A percentile compares a stretch with the other conserved stretches of the same genome.
Conservation (phyloP, 805 yeast genomes). For the Metschnikowia anglica region DNA sequence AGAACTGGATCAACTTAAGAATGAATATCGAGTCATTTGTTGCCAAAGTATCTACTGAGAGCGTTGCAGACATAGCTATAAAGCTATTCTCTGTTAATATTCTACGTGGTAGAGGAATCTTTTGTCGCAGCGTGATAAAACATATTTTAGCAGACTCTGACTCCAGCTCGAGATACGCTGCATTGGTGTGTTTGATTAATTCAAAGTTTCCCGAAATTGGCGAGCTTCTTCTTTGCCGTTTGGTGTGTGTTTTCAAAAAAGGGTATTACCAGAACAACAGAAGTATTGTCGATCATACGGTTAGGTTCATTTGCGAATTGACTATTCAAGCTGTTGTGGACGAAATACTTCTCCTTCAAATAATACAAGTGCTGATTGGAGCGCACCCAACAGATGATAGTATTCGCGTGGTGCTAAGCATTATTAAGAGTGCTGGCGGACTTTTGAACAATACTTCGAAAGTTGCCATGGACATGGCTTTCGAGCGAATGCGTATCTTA, state of each 20-base stretch:
- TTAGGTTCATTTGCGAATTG: slow-evolving; percentile 58
- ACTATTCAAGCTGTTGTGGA: slow-evolving; percentile 56
- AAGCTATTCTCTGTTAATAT: slow-evolving; percentile 59
- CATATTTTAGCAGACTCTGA: slow-evolving; percentile 45
- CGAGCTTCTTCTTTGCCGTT: slow-evolving; percentile 49
- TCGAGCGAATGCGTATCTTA: slow-evolving; percentile 59
- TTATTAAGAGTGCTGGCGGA: slow-evolving; percentile 55
- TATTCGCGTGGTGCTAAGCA: slow-evolving; percentile 51
- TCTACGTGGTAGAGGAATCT: slow-evolving; percentile 57
- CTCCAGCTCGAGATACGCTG: slow-evolving; percentile 51
- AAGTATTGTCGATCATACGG: slow-evolving; percentile 40
- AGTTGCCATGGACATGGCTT: slow-evolving; percentile 48
- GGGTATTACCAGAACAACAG: slow-evolving; percentile 37
- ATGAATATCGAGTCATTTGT: slow-evolving; percentile 49
- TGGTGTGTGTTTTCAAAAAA: slow-evolving; percentile 57
- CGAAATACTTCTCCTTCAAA: slow-evolving; percentile 34
- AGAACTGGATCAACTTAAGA: slow-evolving; percentile 57
- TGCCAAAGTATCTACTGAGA: slow-evolving; percentile 39
- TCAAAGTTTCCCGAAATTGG: slow-evolving; percentile 72
- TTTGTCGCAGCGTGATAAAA: slow-evolving; percentile 57
- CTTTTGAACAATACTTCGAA: slow-evolving; percentile 44
- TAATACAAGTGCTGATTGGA: slow-evolving; percentile 35
- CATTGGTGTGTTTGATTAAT: slow-evolving; percentile 59
- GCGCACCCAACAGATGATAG: slow-evolving; percentile 52
- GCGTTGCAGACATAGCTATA: slow-evolving; percentile 31